phyloP scores from a whole-genome alignment of 768 basidiomycete species.

The Hydnomerulius pinastri region DNA sequence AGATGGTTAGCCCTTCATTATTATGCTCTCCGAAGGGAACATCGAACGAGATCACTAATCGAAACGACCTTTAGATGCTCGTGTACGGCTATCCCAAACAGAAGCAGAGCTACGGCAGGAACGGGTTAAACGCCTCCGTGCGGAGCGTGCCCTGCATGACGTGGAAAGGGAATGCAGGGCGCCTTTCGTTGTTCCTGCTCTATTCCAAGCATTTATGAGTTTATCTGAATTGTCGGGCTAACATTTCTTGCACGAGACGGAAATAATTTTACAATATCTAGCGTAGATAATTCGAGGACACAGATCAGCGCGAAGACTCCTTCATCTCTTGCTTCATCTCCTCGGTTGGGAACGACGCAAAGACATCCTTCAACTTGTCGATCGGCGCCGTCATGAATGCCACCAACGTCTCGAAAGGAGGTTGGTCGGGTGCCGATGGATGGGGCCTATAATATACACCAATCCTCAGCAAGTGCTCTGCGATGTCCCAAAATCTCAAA shows the following conservation, averaged over 20 bases:
- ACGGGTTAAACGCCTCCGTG: slow-evolving; percentile 37
- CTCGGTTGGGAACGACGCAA: slow-evolving; percentile 55
- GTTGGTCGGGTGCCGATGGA: slow-evolving; percentile 52
- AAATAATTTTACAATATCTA: neutral
- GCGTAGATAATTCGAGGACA: too few relatives aligned
- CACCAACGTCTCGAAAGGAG: slow-evolving; percentile 60
- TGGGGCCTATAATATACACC: slow-evolving; percentile 48
- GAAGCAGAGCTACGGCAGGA: slow-evolving; percentile 41
- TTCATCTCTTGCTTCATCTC: slow-evolving; percentile 45
- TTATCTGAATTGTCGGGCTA: slow-evolving; percentile 47
- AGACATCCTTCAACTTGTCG: slow-evolving; percentile 60
- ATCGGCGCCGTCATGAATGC: slow-evolving; percentile 56
- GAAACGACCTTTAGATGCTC: slow-evolving; percentile 19
- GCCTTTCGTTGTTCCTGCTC: slow-evolving; percentile 59
- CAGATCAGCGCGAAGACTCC: neutral
- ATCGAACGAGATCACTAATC: neutral
- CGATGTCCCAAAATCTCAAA: neutral
- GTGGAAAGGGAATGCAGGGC: slow-evolving; percentile 49
- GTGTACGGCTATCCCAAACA: slow-evolving; percentile 28
- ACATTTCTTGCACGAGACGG: neutral
- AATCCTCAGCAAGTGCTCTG: neutral
- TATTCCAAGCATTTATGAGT: slow-evolving; percentile 53
- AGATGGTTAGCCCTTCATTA: neutral
- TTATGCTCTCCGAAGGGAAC: neutral
- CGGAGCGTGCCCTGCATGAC: slow-evolving; percentile 47